Conservation (phyloP, 2,329 filamentous ascomycete species). For the Fusarium torreyae region DNA sequence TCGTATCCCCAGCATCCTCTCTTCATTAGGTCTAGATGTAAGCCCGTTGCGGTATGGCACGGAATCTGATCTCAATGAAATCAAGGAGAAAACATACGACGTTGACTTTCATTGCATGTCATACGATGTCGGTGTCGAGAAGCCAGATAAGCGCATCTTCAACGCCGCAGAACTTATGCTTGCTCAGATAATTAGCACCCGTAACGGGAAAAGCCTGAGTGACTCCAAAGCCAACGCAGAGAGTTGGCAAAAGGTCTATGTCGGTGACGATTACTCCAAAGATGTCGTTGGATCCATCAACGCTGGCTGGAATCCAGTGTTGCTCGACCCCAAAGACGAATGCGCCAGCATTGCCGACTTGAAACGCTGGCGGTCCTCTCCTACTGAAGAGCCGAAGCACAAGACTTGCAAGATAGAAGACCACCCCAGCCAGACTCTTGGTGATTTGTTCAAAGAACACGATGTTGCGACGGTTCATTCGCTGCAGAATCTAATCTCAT, state of each 20-base stretch:
- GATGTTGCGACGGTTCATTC: slow-evolving; percentile 29
- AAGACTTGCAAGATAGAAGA: slow-evolving; percentile 23
- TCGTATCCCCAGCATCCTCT: slow-evolving; percentile 41
- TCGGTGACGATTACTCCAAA: slow-evolving; percentile 41
- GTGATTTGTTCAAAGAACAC: slow-evolving; percentile 4
- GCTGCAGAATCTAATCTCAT: slow-evolving; percentile 14
- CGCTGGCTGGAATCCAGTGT: slow-evolving; percentile 33
- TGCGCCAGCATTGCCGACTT: slow-evolving; percentile 4
- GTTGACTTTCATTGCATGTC: slow-evolving; percentile 61
- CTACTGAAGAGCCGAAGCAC: accelerated
- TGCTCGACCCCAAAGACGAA: slow-evolving; percentile 33
- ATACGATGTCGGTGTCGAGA: slow-evolving; percentile 74
- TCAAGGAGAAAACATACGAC: background rate
- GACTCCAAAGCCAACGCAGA: background rate
- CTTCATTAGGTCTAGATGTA: slow-evolving; percentile 29
- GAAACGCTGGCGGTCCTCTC: background rate
- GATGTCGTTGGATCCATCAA: slow-evolving; percentile 35
- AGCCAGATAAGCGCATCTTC: slow-evolving; percentile 72
- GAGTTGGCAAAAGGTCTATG: slow-evolving; percentile 32
- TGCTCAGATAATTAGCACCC: slow-evolving; percentile 18
- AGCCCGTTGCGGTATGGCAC: slow-evolving; percentile 36
- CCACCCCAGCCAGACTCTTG: background rate
- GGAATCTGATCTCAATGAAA: accelerated
- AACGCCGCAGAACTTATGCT: slow-evolving; percentile 64
- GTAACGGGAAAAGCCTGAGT: background rate